Evolutionary conservation across 306 rosid genomes (phyloP).

Genomic region (Quercus parvula): DNA sequence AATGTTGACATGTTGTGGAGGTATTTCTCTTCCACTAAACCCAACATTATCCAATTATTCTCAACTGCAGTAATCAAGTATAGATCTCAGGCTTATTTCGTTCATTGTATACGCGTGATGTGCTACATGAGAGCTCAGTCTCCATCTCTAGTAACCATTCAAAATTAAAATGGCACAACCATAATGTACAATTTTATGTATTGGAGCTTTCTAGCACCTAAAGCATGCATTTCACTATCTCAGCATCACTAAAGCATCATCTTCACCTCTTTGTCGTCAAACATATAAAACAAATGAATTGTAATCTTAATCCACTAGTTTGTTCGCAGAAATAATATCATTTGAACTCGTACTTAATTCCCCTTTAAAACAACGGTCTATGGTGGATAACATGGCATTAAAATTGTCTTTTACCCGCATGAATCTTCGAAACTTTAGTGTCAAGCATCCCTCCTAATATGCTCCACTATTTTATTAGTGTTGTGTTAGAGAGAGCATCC

Average conservation of each 20-base stretch:
- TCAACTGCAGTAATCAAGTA: not conserved
- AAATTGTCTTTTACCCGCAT: conserved; percentile 24
- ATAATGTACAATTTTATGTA: conserved; percentile 11
- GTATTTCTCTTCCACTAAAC: not conserved
- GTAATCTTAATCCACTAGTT: not conserved
- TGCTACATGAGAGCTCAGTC: conserved; percentile 7
- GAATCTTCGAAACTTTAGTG: conserved; percentile 18
- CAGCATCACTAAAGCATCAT: not conserved
- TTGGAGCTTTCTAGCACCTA: conserved; percentile 21
- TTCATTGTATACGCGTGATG: not conserved
- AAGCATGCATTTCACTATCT: not conserved
- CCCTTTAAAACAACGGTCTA: not conserved
- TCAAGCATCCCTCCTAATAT: conserved; percentile 14
- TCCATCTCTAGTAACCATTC: not conserved
- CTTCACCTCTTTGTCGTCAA: not conserved
- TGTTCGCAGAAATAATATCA: not conserved
- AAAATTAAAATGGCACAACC: conserved; percentile 25
- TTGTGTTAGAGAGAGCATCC: conserved; percentile 14
- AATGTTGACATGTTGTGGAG: too few species aligned
- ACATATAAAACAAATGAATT: not conserved
- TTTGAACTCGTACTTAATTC: not conserved
- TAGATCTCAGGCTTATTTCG: too few species aligned
- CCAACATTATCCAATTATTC: not conserved
- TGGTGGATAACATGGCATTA: too few species aligned
- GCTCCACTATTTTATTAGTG: conserved; percentile 22